These are phyloP conservation scores for Amniculicola lignicola DNA, from an alignment of 495 filamentous ascomycete genomes.

Conservation along the genomic window DNA sequence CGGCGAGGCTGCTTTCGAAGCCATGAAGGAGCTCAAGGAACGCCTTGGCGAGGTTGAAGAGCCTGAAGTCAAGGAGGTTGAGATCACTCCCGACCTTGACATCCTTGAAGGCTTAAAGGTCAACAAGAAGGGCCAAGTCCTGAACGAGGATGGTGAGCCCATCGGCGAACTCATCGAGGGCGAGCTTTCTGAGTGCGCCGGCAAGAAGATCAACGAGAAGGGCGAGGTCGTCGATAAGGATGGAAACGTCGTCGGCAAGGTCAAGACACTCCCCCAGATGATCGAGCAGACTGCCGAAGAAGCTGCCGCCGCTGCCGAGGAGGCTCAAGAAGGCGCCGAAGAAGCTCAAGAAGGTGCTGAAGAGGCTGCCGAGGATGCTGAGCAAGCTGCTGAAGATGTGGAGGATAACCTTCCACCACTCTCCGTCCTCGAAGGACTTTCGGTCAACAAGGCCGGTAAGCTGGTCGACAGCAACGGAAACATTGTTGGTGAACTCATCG, in stretches of 20 bases:
- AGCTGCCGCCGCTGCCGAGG: slow-evolving; percentile 24
- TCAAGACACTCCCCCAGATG: slow-evolving; percentile 36
- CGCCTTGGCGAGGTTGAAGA: slow-evolving; percentile 44
- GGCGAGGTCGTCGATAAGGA: slow-evolving; percentile 52
- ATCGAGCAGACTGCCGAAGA: slow-evolving; percentile 27
- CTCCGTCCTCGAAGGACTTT: slow-evolving; percentile 59
- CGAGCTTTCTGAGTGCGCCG: slow-evolving; percentile 46
- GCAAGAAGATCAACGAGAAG: slow-evolving; percentile 54
- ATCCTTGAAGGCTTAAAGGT: slow-evolving; percentile 46
- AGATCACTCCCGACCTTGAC: slow-evolving; percentile 39
- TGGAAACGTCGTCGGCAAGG: slow-evolving; percentile 44
- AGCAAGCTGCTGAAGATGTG: slow-evolving; percentile 40
- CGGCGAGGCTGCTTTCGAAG: slow-evolving; percentile 53
- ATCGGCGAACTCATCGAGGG: slow-evolving; percentile 52
- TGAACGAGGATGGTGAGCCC: slow-evolving; percentile 52
- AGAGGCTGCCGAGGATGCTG: slow-evolving; percentile 32
- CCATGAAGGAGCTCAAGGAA: slow-evolving; percentile 48
- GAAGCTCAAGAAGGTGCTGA: slow-evolving; percentile 35
- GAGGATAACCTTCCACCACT: slow-evolving; percentile 51
- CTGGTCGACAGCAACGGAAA: slow-evolving; percentile 42
- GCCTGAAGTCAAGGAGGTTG: slow-evolving; percentile 22
- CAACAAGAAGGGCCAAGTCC: slow-evolving; percentile 47
- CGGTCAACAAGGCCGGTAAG: slow-evolving; percentile 61
- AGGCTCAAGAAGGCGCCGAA: slow-evolving; percentile 33
- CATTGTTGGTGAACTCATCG: slow-evolving; percentile 45